phyloP scores from a whole-genome alignment of 164 flowering plant species.

The Kingdonia uniflora region DNA sequence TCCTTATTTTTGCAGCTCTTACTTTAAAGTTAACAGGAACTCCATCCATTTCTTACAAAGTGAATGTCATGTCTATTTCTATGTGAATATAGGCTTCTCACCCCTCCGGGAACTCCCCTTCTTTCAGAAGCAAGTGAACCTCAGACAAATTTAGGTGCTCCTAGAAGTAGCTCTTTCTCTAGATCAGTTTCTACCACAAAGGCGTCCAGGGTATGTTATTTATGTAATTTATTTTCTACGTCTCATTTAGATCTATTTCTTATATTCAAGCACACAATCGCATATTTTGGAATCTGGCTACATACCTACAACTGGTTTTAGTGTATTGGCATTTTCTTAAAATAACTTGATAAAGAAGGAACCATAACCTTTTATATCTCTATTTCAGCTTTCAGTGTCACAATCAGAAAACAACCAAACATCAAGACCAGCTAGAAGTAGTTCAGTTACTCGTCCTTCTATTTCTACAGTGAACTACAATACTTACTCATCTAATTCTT shows the following conservation, averaged over 20 bases:
- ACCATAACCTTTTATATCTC: conserved; percentile 3
- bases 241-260: too few species aligned
- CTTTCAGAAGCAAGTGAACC: conserved; percentile 48
- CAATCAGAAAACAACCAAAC: conserved; percentile 55
- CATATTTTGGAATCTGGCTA: background rate
- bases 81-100: conserved; percentile 72
- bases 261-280: too few species aligned
- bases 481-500: conserved; percentile 37
- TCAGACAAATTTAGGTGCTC: conserved; percentile 34
- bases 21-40: background rate
- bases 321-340: background rate
- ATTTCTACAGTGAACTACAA: conserved; percentile 39
- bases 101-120: conserved; percentile 93
- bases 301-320: background rate
- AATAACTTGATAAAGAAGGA: background rate
- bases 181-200: conserved; percentile 55
- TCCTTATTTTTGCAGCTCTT: background rate
- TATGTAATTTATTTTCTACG: too few species aligned
- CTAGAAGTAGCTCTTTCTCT: conserved; percentile 38
- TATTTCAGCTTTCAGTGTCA: conserved; percentile 64
- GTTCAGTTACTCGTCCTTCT: conserved; percentile 77
- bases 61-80: background rate
- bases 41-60: background rate
- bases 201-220: conserved; percentile 64
- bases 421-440: conserved; percentile 66